These are phyloP conservation scores for Psidium guajava DNA, from an alignment of 345 rosid species.

Conservation along the genomic window DNA sequence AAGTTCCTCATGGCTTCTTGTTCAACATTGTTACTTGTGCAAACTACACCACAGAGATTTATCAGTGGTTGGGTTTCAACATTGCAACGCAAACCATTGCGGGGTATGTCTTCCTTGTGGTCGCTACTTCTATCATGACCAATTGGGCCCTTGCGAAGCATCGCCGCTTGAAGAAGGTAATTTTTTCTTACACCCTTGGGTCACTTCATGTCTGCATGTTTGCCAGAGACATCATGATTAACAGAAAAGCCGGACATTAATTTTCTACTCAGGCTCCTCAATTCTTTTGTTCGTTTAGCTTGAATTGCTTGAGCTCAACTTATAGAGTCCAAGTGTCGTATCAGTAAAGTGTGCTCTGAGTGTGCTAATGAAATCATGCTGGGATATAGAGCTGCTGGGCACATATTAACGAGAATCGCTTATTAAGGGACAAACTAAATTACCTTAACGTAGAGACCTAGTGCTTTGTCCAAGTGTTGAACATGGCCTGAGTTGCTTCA, in stretches of 20 bases:
- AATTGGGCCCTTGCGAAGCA: conserved; percentile 99
- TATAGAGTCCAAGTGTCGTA: neutral
- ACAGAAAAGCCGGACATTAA: neutral
- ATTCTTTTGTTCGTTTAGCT: neutral
- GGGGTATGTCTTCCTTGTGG: conserved; percentile 73
- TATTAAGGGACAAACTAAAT: neutral
- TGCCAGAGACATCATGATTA: neutral
- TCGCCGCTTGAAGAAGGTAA: conserved; percentile 82
- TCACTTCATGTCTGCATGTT: neutral
- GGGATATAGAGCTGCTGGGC: neutral
- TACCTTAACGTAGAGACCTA: neutral
- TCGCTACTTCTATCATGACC: conserved; percentile 80
- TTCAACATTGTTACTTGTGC: conserved; percentile 95
- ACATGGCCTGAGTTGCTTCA: neutral
- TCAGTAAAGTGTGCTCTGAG: neutral
- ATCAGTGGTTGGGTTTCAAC: conserved; percentile 95
- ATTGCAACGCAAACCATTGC: conserved; percentile 90
- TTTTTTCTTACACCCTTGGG: neutral
- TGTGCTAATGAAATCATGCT: neutral
- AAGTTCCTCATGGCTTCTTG: conserved; percentile 85
- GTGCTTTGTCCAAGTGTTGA: neutral
- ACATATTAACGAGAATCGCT: neutral
- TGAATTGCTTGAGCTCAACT: neutral
- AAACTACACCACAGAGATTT: conserved; percentile 94
- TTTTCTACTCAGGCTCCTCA: neutral